Evolutionary conservation across 202 grass and related monocot species (phyloP).

Genomic region (Schoenoplectus triqueter): DNA sequence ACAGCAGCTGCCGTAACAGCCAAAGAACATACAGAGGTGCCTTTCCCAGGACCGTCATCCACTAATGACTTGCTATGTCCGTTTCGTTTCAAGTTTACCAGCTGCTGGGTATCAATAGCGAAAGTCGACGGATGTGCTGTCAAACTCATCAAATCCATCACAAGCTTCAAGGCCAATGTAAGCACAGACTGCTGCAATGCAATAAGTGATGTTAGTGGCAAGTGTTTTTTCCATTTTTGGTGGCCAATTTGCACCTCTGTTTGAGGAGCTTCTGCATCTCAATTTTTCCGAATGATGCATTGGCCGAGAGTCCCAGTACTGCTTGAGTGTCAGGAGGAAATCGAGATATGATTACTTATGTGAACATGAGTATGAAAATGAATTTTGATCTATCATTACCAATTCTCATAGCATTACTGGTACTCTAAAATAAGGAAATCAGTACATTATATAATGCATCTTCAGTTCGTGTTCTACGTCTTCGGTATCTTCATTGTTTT

Average conservation of each 20-base stretch:
- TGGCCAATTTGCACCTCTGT: not conserved
- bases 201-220: not conserved
- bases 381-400: no score
- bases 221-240: not conserved
- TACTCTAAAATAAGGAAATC: no score
- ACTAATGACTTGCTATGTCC: not conserved
- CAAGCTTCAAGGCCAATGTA: not conserved
- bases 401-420: no score
- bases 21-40: not conserved
- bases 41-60: not conserved
- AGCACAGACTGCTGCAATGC: not conserved
- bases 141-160: slow-evolving; percentile 22
- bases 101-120: slow-evolving; percentile 4
- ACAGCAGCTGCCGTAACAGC: not conserved
- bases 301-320: not conserved
- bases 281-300: not conserved
- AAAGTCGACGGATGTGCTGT: slow-evolving; percentile 2
- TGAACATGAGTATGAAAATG: no score
- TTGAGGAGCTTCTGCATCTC: not conserved
- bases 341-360: not conserved
- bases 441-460: no score
- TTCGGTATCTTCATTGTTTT: no score
- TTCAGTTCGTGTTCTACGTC: no score
- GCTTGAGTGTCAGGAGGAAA: not conserved
- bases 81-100: slow-evolving; percentile 17